phyloP scores from a whole-genome alignment of 495 filamentous ascomycete genomes.

The Stereocaulon alpinum region DNA sequence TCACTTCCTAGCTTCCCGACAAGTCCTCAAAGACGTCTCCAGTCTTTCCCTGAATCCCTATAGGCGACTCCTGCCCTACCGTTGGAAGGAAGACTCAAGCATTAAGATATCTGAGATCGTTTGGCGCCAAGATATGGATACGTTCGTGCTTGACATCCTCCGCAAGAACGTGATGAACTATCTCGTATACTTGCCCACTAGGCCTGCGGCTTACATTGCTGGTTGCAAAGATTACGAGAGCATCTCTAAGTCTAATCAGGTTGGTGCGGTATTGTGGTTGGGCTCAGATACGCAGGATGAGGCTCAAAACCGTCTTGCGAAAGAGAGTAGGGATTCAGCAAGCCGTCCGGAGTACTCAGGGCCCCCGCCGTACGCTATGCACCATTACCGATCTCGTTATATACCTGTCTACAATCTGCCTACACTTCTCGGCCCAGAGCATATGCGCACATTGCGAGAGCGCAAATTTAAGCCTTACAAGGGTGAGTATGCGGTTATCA shows the following conservation, averaged over 20 bases:
- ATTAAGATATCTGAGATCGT: constrained; percentile 29
- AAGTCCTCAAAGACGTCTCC: constrained; percentile 11
- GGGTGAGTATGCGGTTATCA: constrained; percentile 28
- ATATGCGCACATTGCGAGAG: constrained; percentile 27
- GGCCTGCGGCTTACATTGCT: constrained; percentile 19
- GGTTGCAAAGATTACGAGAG: constrained; percentile 31
- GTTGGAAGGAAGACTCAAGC: constrained; percentile 31
- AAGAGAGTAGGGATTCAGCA: background rate
- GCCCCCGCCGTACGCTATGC: constrained; percentile 14
- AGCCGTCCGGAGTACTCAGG: constrained; percentile 16
- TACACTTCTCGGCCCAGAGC: constrained; percentile 28
- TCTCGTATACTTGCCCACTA: constrained; percentile 25
- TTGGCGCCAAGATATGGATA: constrained; percentile 64
- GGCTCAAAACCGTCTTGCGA: background rate
- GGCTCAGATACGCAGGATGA: background rate
- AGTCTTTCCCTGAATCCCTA: constrained; percentile 21
- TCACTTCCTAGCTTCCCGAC: constrained; percentile 10
- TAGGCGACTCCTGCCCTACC: constrained; percentile 26
- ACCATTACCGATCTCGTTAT: constrained; percentile 21
- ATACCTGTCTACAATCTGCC: constrained; percentile 39
- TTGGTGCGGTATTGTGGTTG: constrained; percentile 28
- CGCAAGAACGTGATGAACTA: constrained; percentile 36
- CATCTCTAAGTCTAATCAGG: constrained; percentile 24
- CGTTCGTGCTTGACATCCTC: constrained; percentile 45
- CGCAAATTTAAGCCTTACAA: constrained; percentile 22